Evolutionary conservation across 2,329 filamentous ascomycete genomes (phyloP).

Genomic region (Epicoccum sorghinum): DNA sequence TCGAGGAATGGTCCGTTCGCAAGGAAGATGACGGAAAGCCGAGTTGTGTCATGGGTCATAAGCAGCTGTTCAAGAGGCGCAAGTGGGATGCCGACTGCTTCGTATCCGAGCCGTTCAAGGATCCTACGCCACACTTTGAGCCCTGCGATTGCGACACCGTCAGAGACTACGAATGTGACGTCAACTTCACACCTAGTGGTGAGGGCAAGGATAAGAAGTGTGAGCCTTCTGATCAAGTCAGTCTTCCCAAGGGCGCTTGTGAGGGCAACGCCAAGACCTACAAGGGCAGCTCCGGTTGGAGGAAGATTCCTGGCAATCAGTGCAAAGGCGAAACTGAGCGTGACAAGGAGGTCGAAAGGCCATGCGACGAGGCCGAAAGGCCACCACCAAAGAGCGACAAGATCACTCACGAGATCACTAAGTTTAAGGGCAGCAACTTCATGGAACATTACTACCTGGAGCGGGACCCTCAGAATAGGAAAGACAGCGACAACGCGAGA

Average conservation of each 20-base stretch:
- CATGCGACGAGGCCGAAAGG: slow-evolving; percentile 68
- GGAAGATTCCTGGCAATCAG: slow-evolving; percentile 76
- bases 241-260: slow-evolving; percentile 75
- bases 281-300: slow-evolving; percentile 86
- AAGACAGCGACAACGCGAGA: slow-evolving; percentile 72
- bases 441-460: slow-evolving; percentile 77
- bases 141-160: slow-evolving; percentile 79
- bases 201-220: slow-evolving; percentile 67
- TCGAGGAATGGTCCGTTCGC: slow-evolving; percentile 86
- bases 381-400: slow-evolving; percentile 68
- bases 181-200: slow-evolving; percentile 72
- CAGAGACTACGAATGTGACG: slow-evolving; percentile 92
- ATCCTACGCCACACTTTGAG: slow-evolving; percentile 71
- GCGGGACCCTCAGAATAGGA: slow-evolving; percentile 66
- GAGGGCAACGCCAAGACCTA: slow-evolving; percentile 75
- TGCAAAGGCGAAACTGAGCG: slow-evolving; percentile 52
- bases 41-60: slow-evolving; percentile 94
- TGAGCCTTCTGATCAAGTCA: slow-evolving; percentile 65
- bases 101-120: slow-evolving; percentile 82
- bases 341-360: slow-evolving; percentile 66
- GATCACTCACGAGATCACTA: slow-evolving; percentile 64
- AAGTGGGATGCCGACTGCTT: slow-evolving; percentile 92
- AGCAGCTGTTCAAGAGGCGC: slow-evolving; percentile 81
- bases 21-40: slow-evolving; percentile 79
- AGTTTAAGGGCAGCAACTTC: slow-evolving; percentile 67